phyloP scores from a whole-genome alignment of 495 filamentous ascomycete species.

The Pyrenula aspistea region DNA sequence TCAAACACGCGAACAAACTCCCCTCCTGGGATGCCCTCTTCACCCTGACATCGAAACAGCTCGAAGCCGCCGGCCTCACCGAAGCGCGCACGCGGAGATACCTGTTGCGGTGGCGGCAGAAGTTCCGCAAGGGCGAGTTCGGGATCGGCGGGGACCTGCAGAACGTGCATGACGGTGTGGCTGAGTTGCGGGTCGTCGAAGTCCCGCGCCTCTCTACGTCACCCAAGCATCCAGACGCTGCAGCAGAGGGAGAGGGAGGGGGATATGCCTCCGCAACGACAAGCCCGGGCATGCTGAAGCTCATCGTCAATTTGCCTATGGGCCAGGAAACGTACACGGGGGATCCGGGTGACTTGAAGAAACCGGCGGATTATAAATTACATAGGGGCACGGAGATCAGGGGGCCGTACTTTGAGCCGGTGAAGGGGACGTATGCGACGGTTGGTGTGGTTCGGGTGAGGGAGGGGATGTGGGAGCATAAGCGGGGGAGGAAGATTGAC shows the following conservation, averaged over 20 bases:
- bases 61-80: slow-evolving; percentile 76
- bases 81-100: slow-evolving; percentile 71
- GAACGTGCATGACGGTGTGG: slow-evolving; percentile 59
- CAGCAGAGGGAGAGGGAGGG: slow-evolving; percentile 1
- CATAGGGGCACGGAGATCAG: slow-evolving; percentile 49
- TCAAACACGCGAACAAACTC: slow-evolving; percentile 67
- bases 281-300: slow-evolving; percentile 41
- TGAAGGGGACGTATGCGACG: slow-evolving; percentile 48
- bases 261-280: slow-evolving; percentile 23
- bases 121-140: slow-evolving; percentile 61
- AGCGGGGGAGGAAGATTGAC: slow-evolving; percentile 80
- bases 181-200: slow-evolving; percentile 57
- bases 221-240: slow-evolving; percentile 2
- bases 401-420: slow-evolving; percentile 55
- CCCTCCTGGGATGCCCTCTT: slow-evolving; percentile 85
- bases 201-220: slow-evolving; percentile 18
- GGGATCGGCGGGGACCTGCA: slow-evolving; percentile 70
- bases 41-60: slow-evolving; percentile 57
- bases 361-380: slow-evolving; percentile 53
- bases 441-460: slow-evolving; percentile 54
- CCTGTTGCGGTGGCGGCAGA: slow-evolving; percentile 74
- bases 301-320: slow-evolving; percentile 62
- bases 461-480: slow-evolving; percentile 83
- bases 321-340: slow-evolving; percentile 30
- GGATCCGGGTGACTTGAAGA: slow-evolving; percentile 26